Base-by-base conservation (phyloP, 2,329 filamentous ascomycete genomes). In the Calonectria montana region DNA sequence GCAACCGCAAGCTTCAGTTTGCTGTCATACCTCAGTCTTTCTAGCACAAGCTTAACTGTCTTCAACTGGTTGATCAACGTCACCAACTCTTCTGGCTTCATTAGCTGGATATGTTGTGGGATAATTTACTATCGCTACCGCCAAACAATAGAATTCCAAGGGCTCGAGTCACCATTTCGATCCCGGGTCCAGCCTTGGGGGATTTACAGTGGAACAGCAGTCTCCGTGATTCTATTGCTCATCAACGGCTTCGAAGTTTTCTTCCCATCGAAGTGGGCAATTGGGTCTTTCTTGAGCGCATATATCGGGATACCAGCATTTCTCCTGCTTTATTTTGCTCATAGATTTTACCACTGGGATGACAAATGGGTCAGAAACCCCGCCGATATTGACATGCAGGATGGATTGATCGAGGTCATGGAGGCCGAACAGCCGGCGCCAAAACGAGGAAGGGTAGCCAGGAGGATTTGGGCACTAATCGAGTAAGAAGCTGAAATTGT, bases 61-160 rank as follows among this genome's bases (percentile, higher is more conserved):
- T 94, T 94, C 81, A 88, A 87, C 68, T 94, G 93, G 91, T 93
- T 94, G 80, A 87, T 91, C 77, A 93, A 92, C 79, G 88, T 94
- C 66, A 92, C 91, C 18, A 94, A 89, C 70, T 89, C 91, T 67
- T 88, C 87, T 0, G 89, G 89, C 3, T 88, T 88, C 78, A 88
- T 92, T 76, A 89, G 88, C 35, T 92, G 90, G 90, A 86, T 91
- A 71, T 65, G 63, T 43, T 74, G 70, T 35, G 68, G 67, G 4
- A 37, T 55, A 3, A 62, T 74, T 16, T 74, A 74, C 31, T 15
- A 69, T n/a, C 69, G 72, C 7, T 78, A 76, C 64, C 69, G 57
- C 13, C 69, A 72, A 45, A 68, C 68, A 6, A 57, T 71, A 12
- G 39, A 59, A 0, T 29, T 50, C 6, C 70, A 74, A 5, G 25